Evolutionary conservation across 352 stramenopile genomes (phyloP), one percentile per base, ranked within the genome.

Genomic region (Phytophthora kernoviae): DNA sequence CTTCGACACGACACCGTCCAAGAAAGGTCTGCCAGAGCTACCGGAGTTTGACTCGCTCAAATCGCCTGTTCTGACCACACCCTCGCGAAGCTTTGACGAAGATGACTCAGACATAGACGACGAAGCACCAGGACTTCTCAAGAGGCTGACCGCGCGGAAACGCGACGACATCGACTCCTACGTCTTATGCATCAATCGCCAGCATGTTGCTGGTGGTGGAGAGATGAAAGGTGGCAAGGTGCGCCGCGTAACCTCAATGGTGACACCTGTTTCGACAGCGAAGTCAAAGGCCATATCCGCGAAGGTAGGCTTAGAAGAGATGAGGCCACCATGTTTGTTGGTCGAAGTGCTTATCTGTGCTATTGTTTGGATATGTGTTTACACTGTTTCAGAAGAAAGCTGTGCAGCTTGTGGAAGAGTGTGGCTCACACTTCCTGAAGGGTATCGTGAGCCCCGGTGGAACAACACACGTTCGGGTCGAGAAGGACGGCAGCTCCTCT

Each of bases 81-180:
- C 62, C 7, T 73, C 58, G 11, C 40, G 49, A 52, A 82, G 51
- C 7, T 52, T 77, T n/a, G 62, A 75, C 12, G 68, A 82, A 11
- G 73, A 87, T 36, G 71, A 84, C 9, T 84, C 68, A 17, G 70
- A 79, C 17, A 58, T 77, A 12, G 79, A 85, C 11, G 66, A 82
- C 32, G 55, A 75, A 4, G 58, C 70, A 1, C 59, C 54, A 5
- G 74, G 70, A 9, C 41, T 84, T 17, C 68, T 89, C 2, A 79
- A 85, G 46, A 86, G 82, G 48, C 55, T 91, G 34, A 76, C 70
- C 8, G 58, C 79, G 6, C 83, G 65, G 17, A 84, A 79, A 37
- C 77, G 83, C 26, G 81, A 91, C 40, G 81, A 90, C 22, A 84
- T 93, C 34, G 83, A 93, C 53, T 90, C 83, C 39, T 93, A 93